These are phyloP conservation scores for Cyberlindnera suaveolens DNA, from an alignment of 805 yeast species.

Conservation along the genomic window DNA sequence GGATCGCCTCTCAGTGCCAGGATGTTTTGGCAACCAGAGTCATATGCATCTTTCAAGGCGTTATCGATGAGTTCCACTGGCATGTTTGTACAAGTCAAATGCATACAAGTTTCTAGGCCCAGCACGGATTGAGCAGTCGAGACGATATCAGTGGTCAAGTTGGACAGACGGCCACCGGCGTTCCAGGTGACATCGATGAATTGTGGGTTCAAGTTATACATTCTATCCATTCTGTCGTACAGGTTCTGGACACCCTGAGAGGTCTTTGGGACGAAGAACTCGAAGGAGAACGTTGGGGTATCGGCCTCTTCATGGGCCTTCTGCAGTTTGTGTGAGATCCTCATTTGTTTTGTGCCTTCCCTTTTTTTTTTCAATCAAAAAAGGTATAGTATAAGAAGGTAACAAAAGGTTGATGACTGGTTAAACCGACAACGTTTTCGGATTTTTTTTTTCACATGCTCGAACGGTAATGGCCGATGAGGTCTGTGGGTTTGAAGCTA, in stretches of 20 bases:
- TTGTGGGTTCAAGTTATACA: conserved; percentile 87
- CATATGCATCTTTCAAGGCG: conserved; percentile 79
- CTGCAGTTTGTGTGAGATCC: conserved; percentile 33
- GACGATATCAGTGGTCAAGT: conserved; percentile 85
- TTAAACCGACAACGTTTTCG: background rate
- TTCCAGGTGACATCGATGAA: conserved; percentile 98
- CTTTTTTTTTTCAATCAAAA: background rate
- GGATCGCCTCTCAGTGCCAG: conserved; percentile 95
- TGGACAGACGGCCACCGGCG: conserved; percentile 88
- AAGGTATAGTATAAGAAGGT: background rate
- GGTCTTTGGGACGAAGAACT: conserved; percentile 96
- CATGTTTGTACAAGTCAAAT: conserved; percentile 96
- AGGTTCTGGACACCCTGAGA: conserved; percentile 94
- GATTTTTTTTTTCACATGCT: conserved; percentile 1
- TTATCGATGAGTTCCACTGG: conserved; percentile 69
- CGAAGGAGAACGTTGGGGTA: conserved; percentile 82
- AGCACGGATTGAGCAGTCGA: conserved; percentile 83
- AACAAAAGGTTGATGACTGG: too few species aligned
- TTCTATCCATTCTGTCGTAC: conserved; percentile 95
- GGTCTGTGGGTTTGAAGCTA: background rate
- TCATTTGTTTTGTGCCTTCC: conserved; percentile 22
- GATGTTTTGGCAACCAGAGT: conserved; percentile 92
- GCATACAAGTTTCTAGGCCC: conserved; percentile 97
- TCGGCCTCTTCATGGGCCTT: conserved; percentile 24
- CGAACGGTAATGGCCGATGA: too few species aligned